Evolutionary conservation across 2,329 filamentous ascomycete species (phyloP), one percentile per base, ranked within the genome.

Genomic region (Parafenestella ontariensis): DNA sequence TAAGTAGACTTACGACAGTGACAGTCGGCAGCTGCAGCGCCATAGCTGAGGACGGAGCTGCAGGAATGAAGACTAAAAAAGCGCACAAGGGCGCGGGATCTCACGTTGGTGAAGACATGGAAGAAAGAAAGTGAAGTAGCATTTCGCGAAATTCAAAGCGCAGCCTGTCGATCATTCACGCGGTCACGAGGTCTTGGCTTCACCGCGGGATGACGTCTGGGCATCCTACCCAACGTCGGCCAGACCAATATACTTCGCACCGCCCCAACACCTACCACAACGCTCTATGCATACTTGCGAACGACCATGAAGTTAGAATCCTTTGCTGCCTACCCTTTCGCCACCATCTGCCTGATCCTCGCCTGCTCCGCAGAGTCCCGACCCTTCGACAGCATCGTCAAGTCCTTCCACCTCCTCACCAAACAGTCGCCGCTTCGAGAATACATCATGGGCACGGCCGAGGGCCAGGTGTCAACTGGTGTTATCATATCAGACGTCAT

Each of bases 401-500:
- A 67, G 59, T 64, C 65, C 8, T 65, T 74, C 58, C 56, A 71
- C 55, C 54, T 66, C 34, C 56, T 67, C 47, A 47, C 51, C 60
- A 54, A 68, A 20, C 73, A 75, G 49, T 62, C 59, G 36, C 73
- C 70, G 6, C 57, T 75, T 13, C 57, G 46, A 52, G 57, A 68
- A 47, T 56, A 58, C 54, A 63, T 59, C 43, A 75, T 76, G 74
- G 47, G 54, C 54, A 60, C 68, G 20, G 63, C 68, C 7, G 49
- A 68, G 8, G 66, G 58, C 34, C 71, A 73, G 23, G 66, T 71
- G 7, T 70, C 69, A 0, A 68, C 70, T 8, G 74, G 72, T 26
- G 84, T 94, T 28, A 86, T 91, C 56, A 85, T 98, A 51, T 90
- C 89, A 37, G 94, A 98, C 76, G 88, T 96, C 29, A 87, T 97